A percentile compares a stretch with the other conserved stretches of the same genome.
Conservation (phyloP, 148 eudicot genomes). For the Cornus suecica region DNA sequence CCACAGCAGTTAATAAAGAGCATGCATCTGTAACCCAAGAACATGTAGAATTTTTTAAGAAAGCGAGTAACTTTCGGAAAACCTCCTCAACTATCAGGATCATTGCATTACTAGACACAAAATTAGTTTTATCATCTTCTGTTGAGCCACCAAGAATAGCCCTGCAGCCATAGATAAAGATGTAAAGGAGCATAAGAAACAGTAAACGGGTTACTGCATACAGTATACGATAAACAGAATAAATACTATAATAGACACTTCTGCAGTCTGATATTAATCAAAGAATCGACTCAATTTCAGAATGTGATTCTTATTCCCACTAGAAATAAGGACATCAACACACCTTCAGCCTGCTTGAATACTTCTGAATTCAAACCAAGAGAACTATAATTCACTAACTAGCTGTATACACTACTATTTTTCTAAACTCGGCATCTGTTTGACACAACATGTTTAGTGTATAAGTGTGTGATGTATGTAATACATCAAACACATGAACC, state of each 20-base stretch:
- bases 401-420: not conserved
- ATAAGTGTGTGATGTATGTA: no score
- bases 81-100: conserved; percentile 50
- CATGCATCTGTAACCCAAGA: conserved; percentile 48
- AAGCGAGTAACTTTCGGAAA: conserved; percentile 44
- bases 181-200: not conserved
- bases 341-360: no score
- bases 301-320: not conserved
- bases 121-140: conserved; percentile 45
- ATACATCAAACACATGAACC: no score
- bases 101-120: conserved; percentile 48
- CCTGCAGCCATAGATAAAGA: conserved; percentile 37
- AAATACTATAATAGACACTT: conserved; percentile 3
- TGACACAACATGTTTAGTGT: not conserved
- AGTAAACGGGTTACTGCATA: not conserved
- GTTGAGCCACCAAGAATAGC: conserved; percentile 71
- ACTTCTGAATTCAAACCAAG: not conserved
- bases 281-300: not conserved
- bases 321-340: no score
- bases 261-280: not conserved
- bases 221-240: not conserved
- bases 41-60: conserved; percentile 51
- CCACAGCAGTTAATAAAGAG: conserved; percentile 33
- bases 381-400: not conserved
- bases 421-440: not conserved